Evolutionary conservation across 208 protist species (phyloP).

Genomic region (Wallacemonas sp.): DNA sequence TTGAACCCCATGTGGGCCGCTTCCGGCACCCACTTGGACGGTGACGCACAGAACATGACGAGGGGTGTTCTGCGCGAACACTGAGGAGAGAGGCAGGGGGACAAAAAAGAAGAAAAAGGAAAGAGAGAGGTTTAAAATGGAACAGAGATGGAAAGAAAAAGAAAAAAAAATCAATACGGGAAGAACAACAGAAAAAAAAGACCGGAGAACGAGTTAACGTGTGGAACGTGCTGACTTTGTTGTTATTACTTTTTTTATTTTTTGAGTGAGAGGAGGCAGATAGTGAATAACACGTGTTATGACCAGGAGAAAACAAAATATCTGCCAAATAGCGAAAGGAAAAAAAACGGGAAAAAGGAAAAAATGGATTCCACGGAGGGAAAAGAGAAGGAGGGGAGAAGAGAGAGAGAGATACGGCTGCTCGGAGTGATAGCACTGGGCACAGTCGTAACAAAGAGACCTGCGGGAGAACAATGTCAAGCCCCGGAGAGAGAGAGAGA

Average conservation of each 20-base stretch:
- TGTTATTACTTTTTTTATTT: too few relatives aligned
- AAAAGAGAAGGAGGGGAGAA: too few relatives aligned
- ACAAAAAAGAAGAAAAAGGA: background rate
- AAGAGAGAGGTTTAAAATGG: background rate
- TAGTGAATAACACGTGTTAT: background rate
- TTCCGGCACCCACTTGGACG: slow-evolving; percentile 12
- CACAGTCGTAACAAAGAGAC: too few relatives aligned
- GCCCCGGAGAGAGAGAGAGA: too few relatives aligned
- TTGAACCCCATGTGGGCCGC: slow-evolving; percentile 25
- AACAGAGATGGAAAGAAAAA: background rate
- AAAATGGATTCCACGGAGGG: too few relatives aligned
- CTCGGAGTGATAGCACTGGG: too few relatives aligned
- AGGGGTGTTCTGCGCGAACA: too few relatives aligned
- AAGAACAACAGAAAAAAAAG: background rate
- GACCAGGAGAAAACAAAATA: background rate
- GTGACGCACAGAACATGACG: background rate
- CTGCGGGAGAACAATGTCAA: too few relatives aligned
- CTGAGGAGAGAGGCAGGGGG: too few relatives aligned
- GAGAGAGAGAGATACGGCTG: too few relatives aligned
- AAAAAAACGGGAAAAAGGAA: background rate
- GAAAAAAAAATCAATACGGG: background rate
- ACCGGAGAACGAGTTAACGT: background rate
- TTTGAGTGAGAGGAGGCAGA: background rate
- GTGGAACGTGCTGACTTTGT: background rate
- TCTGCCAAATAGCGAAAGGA: background rate